Base-by-base conservation (phyloP, 1,284 basidiomycete species). In the Fomitopsis pinicola region DNA sequence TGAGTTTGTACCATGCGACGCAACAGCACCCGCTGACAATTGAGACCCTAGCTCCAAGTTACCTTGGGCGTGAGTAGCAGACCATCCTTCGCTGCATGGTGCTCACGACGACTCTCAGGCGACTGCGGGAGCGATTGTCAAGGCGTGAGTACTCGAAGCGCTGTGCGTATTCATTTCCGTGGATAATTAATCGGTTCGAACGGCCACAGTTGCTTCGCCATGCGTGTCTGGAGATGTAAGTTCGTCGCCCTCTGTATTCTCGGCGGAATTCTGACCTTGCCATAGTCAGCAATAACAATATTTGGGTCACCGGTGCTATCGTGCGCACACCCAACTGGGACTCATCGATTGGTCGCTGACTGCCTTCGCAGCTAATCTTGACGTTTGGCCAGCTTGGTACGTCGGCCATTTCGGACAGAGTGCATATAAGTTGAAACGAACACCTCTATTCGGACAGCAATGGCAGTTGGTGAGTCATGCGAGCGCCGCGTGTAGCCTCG, bases 191-290 rank as follows among this genome's bases (percentile, higher is more conserved):
- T 59, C 14, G 46, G 28, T 52, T 33, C 8, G 22, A 57, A 6
- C 35, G 19, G 50, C 40, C 6, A 30, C 35, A 89, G 87, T 33
- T 82, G 82, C 62, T 89, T 88, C 63, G 81, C 78, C 1, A 72
- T 87, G 66, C 81, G 88, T 40, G 86, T 90, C 55, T 89, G 86
- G 85, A 75, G 87, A 74, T 90, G 87, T 90, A 69, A 72, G 85
- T 44, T 5, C 19, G 3, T 30, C 17, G 57, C 22, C 14, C 5
- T 14, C 44, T 35, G 17, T 30, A 44, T 28, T 10, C 45, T 10
- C 64, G 33, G 62, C 61, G 57, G 60, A 56, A 17, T 53, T 59
- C 53, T 48, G 54, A 36, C 19, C 59, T 46, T 38, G 26, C 19
- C 64, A 58, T 61, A 89, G 88, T 89, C 67, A 89, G 88, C 73